Base-by-base conservation (phyloP, 108 stramenopile genomes). In the Pseudonitzschia multiseries region DNA sequence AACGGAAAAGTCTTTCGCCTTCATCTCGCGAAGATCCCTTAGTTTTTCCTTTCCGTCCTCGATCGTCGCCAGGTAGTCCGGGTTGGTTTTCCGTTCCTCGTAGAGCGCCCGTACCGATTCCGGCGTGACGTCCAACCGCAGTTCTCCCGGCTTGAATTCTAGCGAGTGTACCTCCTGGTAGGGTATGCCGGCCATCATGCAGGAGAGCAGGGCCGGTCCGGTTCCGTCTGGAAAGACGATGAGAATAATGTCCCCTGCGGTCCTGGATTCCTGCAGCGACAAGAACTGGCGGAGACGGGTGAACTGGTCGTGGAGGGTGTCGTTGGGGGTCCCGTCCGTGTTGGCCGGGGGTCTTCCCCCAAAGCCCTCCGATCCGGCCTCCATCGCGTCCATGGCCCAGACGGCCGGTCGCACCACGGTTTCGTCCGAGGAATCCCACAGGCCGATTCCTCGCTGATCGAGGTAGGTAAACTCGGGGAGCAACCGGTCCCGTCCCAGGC, bases 401-500 rank as follows among this genome's bases (percentile, higher is more conserved):
- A 93, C 79, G 9, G 92, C 92, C 21, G 79, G 79, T 63, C 74
- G 54, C 0, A 87, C 88, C 33, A 48, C 24, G n/a, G 77, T 71
- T 32, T 77, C 32, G 15, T 76, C 57, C 18, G 75, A 73, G 73
- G 75, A 85, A 62, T 94, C 90, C 90, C 90, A 94, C 33, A 68
- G 56, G 13, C 93, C 93, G 29, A 90, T 83, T 0, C 82, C 93
- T 46, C 93, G 73, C 33, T 86, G 90, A 81, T 94, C 93, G 79
- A 92, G 68, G 65, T 87, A 94, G 46, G 87, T 91, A 69, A 87
- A 94, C 67, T 94, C 93, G 1, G 90, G 89, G 6, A 94, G 79
- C 13, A 92, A 57, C 50, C 90, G 74, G 76, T 94, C 88, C 8
- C 88, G 79, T 22, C 93, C 93, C 21, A 93, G 59, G n/a, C 72